These are phyloP conservation scores for Eucommia ulmoides DNA, from an alignment of 257 asterid species.

Conservation along the genomic window DNA sequence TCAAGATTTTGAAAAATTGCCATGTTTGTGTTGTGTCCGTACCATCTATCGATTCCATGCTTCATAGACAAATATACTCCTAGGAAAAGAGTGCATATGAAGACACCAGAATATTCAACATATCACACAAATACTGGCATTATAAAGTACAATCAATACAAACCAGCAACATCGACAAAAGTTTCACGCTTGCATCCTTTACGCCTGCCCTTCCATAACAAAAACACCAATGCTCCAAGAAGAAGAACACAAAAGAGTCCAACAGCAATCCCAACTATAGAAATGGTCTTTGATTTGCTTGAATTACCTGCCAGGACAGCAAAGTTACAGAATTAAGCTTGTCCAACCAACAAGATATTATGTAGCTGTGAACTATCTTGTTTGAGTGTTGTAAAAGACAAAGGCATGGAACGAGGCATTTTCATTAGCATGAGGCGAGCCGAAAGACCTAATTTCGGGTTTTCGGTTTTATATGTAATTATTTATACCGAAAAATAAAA, in stretches of 20 bases:
- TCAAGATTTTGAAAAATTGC: too few species aligned
- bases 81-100: too few species aligned
- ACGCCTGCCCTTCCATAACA: constrained; percentile 44
- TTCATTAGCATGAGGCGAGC: too few species aligned
- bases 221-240: constrained; percentile 44
- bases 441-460: background rate
- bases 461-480: background rate
- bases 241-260: constrained; percentile 49
- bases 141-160: constrained; percentile 8
- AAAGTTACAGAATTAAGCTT: background rate
- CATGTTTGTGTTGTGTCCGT: too few species aligned
- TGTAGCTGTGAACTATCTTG: background rate
- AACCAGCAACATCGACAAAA: constrained; percentile 87
- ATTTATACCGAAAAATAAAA: background rate
- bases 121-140: background rate
- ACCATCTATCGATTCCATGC: too few species aligned
- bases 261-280: constrained; percentile 50
- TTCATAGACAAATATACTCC: too few species aligned
- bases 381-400: too few species aligned
- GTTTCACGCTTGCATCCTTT: constrained; percentile 61
- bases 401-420: too few species aligned
- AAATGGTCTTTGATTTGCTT: constrained; percentile 48
- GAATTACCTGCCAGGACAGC: constrained; percentile 40
- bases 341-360: background rate
- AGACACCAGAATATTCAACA: background rate